These are phyloP conservation scores for Immersiella caudata DNA, from an alignment of 495 filamentous ascomycete genomes.

Conservation along the genomic window DNA sequence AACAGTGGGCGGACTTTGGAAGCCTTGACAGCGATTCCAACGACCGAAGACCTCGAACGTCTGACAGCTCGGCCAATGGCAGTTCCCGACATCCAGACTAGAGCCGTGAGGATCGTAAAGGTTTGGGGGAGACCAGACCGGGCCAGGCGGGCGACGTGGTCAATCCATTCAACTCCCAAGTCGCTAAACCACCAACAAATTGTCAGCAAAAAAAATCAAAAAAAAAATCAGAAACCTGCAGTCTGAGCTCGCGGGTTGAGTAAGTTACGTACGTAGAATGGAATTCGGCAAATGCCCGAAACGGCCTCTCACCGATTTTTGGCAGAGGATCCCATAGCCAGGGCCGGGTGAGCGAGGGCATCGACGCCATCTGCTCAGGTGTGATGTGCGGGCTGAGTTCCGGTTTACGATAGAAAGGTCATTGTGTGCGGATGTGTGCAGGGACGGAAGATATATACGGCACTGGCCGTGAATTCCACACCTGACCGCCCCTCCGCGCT, in stretches of 20 bases:
- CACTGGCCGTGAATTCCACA: background rate
- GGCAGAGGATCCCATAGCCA: background rate
- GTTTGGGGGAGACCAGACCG: conserved; percentile 18
- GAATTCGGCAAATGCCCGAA: background rate
- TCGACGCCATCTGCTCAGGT: background rate
- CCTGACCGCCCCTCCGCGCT: background rate
- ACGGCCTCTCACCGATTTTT: background rate
- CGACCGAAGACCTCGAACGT: background rate
- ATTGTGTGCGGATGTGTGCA: background rate
- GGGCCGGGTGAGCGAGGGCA: background rate
- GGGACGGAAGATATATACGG: background rate
- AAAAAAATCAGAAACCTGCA: background rate
- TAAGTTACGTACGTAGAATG: background rate
- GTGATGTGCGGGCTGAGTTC: background rate
- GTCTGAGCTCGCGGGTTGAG: background rate
- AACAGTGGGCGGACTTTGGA: conserved; percentile 34
- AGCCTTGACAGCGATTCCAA: conserved; percentile 19
- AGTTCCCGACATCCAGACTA: conserved; percentile 5
- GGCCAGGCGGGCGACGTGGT: conserved; percentile 7
- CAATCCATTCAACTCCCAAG: conserved; percentile 18
- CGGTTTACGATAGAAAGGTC: background rate
- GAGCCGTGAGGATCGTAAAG: conserved; percentile 6
- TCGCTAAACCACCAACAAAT: background rate
- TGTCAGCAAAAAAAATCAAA: background rate
- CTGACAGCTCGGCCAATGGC: background rate